Conservation (phyloP, 176 grass and related monocot genomes). For the Carex cristatella region DNA sequence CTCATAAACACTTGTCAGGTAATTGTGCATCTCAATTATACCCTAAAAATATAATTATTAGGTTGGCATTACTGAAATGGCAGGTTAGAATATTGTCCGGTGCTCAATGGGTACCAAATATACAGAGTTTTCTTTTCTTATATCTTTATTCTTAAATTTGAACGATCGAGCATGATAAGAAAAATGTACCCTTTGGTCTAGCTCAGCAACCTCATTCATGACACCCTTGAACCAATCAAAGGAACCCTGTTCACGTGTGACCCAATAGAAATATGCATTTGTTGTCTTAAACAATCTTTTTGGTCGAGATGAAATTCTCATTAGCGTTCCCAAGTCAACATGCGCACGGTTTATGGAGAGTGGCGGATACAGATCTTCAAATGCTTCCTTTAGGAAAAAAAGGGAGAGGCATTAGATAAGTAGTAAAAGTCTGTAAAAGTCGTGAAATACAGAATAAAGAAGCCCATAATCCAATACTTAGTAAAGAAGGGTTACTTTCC, state of each 20-base stretch:
- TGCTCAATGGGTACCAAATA: slow-evolving; percentile 17
- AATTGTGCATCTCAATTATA: slow-evolving; percentile 99
- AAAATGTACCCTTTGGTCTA: slow-evolving; percentile 80
- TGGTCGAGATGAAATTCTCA: slow-evolving; percentile 55
- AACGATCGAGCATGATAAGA: neutral
- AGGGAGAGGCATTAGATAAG: neutral
- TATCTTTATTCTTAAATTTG: neutral
- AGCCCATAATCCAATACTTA: neutral
- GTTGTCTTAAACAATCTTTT: slow-evolving; percentile 76
- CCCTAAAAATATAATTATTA: slow-evolving; percentile 33
- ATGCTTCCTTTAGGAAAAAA: slow-evolving; percentile 50
- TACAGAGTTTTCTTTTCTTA: neutral
- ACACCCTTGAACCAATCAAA: slow-evolving; percentile 99
- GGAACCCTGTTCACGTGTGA: slow-evolving; percentile 97
- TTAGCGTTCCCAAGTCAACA: slow-evolving; percentile 72
- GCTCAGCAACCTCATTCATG: slow-evolving; percentile 92
- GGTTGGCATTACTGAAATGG: neutral
- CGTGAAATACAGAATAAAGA: neutral
- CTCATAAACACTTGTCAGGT: slow-evolving; percentile 97
- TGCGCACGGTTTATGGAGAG: slow-evolving; percentile 48
- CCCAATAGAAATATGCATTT: slow-evolving; percentile 99
- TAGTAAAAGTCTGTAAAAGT: neutral
- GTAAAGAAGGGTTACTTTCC: neutral
- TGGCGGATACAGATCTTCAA: slow-evolving; percentile 69
- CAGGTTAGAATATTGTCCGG: too few species aligned